Base-by-base conservation (phyloP, 2,329 filamentous ascomycete genomes). In the Cladorrhinum sp. region DNA sequence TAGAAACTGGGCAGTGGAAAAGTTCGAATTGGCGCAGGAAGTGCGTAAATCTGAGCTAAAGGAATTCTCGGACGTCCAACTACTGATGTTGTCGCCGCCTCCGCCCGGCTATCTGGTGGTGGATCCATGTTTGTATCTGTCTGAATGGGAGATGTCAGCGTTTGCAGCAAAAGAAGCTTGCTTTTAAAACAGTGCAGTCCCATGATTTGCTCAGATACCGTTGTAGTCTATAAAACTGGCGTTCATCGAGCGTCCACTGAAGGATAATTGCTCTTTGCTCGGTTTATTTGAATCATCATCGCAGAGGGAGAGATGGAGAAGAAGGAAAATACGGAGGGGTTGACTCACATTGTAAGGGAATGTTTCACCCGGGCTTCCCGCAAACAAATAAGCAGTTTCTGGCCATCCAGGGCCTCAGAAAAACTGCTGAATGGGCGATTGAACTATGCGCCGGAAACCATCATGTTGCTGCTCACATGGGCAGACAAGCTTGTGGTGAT, bases 1-100 rank as follows among this genome's bases (percentile, higher is more conserved):
- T 96, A 91, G 73, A 99, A 90, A 53, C 85, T 84, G 39, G 95
- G 95, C 9, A 98, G 81, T 23, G 94, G 92, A 72, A 94, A 90
- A 5, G 90, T 88, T 65, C 87, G 85, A 63, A 98, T 77, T 24
- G 95, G 95, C 5, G 90, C 84, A 58, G 92, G 91, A 60, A 91
- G 86, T 55, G 86, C 83, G 76, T 99, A 95, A 58, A 97, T 88
- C 73, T 92, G 81, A 73, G 87, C 86, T 57, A 87, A 78, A 23
- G 61, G 70, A 24, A 63, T 63, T 60, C 59, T 68, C 57, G 58
- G 68, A 26, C 33, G 39, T 26, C 54, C 54, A 24, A 24, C 53
- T 36, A 55, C 33, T 42, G 20, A 39, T 16, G n/a, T 36, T 30
- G 26, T 28, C 26, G 26, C 26, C 16, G 53, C 33, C 20, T 30